phyloP scores from a whole-genome alignment of 139 green algal species.

The Coelastrella sp. region DNA sequence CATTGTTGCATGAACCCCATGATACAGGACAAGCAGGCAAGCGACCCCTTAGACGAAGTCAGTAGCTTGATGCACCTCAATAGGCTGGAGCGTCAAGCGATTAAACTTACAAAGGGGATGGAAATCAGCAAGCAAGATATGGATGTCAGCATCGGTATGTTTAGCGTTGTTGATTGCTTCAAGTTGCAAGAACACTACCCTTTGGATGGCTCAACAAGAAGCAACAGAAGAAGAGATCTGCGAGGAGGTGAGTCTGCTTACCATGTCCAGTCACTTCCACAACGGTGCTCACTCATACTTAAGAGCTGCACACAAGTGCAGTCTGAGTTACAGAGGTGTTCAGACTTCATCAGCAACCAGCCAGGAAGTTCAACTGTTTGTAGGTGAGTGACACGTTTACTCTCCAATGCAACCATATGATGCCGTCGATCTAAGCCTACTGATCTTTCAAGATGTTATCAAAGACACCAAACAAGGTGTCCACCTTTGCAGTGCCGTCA shows the following conservation, averaged over 20 bases:
- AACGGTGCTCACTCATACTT: neutral
- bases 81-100: neutral
- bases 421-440: too few species aligned
- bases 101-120: neutral
- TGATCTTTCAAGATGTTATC: too few species aligned
- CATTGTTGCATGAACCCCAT: too few species aligned
- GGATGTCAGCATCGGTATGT: conserved; percentile 1
- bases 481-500: too few species aligned
- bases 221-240: neutral
- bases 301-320: neutral
- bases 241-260: neutral
- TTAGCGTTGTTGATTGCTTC: neutral
- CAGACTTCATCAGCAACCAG: too few species aligned
- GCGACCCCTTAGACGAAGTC: neutral
- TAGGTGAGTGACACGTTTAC: too few species aligned
- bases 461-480: too few species aligned
- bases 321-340: too few species aligned
- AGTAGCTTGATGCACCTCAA: neutral
- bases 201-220: neutral
- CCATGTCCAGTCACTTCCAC: too few species aligned
- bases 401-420: too few species aligned
- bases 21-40: neutral
- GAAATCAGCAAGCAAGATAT: neutral
- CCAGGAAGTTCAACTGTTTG: too few species aligned
- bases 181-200: neutral